phyloP scores from a whole-genome alignment of 805 yeast genomes.

The Kuraishia hungarica region DNA sequence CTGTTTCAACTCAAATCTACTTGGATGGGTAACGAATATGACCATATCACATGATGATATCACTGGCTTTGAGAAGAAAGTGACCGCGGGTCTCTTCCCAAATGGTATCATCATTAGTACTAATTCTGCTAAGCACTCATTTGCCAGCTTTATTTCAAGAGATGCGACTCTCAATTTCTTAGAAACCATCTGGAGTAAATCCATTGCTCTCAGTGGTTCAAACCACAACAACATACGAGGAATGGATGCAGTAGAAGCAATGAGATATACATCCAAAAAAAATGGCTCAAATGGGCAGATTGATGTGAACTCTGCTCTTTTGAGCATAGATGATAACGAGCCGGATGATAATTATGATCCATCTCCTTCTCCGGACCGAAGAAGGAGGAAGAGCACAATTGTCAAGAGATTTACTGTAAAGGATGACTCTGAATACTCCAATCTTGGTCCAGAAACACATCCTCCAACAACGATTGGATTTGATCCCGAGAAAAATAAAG shows the following conservation, averaged over 20 bases:
- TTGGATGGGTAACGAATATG: conserved; percentile 87
- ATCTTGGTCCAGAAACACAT: conserved; percentile 62
- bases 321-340: conserved; percentile 12
- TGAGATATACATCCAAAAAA: conserved; percentile 6
- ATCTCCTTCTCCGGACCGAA: conserved; percentile 7
- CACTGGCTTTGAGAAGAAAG: conserved; percentile 63
- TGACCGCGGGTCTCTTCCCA: conserved; percentile 85
- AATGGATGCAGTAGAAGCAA: conserved; percentile 6
- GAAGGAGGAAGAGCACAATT: conserved; percentile 3
- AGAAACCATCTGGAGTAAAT: conserved; percentile 58
- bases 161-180: conserved; percentile 70
- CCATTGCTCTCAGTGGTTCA: conserved; percentile 20
- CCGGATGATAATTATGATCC: conserved; percentile 13
- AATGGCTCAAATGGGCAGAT: background rate
- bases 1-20: conserved; percentile 78
- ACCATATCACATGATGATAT: conserved; percentile 68
- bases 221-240: conserved; percentile 15
- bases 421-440: conserved; percentile 29
- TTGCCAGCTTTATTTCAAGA: conserved; percentile 82
- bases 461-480: conserved; percentile 42
- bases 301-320: conserved; percentile 3
- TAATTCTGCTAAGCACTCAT: conserved; percentile 53
- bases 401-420: conserved; percentile 25
- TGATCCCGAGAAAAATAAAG: conserved; percentile 37
- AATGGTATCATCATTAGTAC: conserved; percentile 72